Evolutionary conservation across 257 asterid genomes (phyloP).

Genomic region (Solanum ossicruentum): DNA sequence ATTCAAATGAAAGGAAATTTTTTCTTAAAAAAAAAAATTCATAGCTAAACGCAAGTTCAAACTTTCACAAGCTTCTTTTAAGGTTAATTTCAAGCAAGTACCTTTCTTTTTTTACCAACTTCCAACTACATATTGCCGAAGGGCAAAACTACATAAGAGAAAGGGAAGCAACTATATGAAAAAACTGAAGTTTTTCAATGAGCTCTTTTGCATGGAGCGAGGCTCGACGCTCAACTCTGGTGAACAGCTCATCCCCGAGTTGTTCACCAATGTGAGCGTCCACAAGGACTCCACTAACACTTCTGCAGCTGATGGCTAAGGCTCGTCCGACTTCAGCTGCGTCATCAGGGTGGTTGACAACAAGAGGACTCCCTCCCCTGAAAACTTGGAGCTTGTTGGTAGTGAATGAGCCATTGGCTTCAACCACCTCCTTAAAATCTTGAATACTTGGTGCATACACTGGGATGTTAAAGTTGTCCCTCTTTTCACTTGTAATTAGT

Average conservation of each 20-base stretch:
- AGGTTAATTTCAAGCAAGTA: background rate
- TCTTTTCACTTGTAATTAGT: conserved; percentile 48
- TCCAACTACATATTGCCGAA: background rate
- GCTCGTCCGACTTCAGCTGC: conserved; percentile 80
- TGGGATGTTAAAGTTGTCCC: conserved; percentile 85
- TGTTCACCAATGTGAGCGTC: conserved; percentile 82
- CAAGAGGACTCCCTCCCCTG: conserved; percentile 90
- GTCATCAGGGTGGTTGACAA: conserved; percentile 61
- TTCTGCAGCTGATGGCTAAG: conserved; percentile 73
- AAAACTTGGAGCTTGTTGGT: conserved; percentile 63
- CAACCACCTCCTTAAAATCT: conserved; percentile 87
- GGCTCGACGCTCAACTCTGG: conserved; percentile 57
- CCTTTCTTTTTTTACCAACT: background rate
- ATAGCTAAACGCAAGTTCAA: background rate
- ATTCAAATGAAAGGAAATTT: background rate
- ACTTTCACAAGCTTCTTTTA: background rate
- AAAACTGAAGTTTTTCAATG: conserved; percentile 68
- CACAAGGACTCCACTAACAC: conserved; percentile 76
- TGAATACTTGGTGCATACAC: conserved; percentile 78
- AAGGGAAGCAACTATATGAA: conserved; percentile 83
- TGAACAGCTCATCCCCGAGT: conserved; percentile 61
- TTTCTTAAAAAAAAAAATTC: background rate
- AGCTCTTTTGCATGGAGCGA: conserved; percentile 59
- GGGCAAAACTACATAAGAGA: conserved; percentile 27
- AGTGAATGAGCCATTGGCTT: conserved; percentile 51